phyloP scores from a whole-genome alignment of 2,329 filamentous ascomycete genomes.

The Pseudopyricularia javanii region DNA sequence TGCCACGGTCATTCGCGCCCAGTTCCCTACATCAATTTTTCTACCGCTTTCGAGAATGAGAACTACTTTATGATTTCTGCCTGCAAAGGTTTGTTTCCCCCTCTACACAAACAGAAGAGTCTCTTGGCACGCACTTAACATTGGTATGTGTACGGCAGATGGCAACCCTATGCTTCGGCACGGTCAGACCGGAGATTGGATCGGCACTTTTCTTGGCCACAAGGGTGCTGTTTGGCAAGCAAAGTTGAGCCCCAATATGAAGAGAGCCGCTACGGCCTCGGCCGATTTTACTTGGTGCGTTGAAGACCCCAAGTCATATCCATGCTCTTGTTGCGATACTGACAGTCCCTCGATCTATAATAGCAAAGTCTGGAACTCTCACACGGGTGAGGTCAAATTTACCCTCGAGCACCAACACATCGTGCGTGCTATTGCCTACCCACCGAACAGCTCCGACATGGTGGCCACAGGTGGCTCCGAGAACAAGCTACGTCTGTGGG shows the following conservation, averaged over 20 bases:
- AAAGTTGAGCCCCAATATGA: slow-evolving; percentile 76
- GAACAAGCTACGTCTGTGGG: slow-evolving; percentile 92
- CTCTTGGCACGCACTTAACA: background rate
- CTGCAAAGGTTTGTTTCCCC: slow-evolving; percentile 57
- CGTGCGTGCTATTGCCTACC: slow-evolving; percentile 85
- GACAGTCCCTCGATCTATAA: background rate
- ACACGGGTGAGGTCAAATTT: slow-evolving; percentile 78
- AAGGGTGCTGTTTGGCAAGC: slow-evolving; percentile 98
- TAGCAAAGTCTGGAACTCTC: slow-evolving; percentile 94
- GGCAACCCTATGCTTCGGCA: slow-evolving; percentile 98
- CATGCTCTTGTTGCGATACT: background rate
- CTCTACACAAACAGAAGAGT: background rate
- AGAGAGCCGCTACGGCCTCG: slow-evolving; percentile 80
- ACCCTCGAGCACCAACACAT: slow-evolving; percentile 90
- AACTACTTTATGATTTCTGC: slow-evolving; percentile 88
- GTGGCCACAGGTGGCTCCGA: slow-evolving; percentile 90
- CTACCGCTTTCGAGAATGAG: slow-evolving; percentile 67
- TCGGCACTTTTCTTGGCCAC: slow-evolving; percentile 94
- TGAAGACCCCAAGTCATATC: background rate
- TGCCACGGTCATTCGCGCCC: slow-evolving; percentile 91
- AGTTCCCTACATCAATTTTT: slow-evolving; percentile 86
- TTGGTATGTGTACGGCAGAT: slow-evolving; percentile 44
- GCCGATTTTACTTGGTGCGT: slow-evolving; percentile 84
- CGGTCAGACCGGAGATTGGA: slow-evolving; percentile 93
- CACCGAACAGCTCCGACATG: slow-evolving; percentile 67